Evolutionary conservation across 768 basidiomycete genomes (phyloP).

Genomic region (Suillus cothurnatus): DNA sequence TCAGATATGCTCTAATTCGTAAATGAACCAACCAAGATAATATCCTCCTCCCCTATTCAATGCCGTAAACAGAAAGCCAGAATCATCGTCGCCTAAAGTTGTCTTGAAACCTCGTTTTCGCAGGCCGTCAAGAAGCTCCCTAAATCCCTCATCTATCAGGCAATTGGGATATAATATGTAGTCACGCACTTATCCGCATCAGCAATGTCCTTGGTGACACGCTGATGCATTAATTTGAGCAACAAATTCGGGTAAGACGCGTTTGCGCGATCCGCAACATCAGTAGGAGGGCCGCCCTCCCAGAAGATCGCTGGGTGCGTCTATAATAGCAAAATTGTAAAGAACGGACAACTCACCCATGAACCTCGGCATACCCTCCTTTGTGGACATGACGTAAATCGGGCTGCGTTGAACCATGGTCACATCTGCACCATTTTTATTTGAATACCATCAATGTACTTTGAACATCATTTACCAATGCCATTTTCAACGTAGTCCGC

Average conservation of each 20-base stretch:
- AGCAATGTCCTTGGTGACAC: slow-evolving; percentile 46
- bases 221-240: slow-evolving; percentile 34
- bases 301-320: slow-evolving; percentile 32
- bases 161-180: background rate
- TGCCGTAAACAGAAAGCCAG: slow-evolving; percentile 52
- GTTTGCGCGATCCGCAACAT: slow-evolving; percentile 56
- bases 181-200: slow-evolving; percentile 53
- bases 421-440: slow-evolving; percentile 32
- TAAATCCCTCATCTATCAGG: slow-evolving; percentile 19
- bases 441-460: background rate
- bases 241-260: slow-evolving; percentile 46
- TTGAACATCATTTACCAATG: slow-evolving; percentile 37
- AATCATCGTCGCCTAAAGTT: slow-evolving; percentile 50
- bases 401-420: slow-evolving; percentile 54
- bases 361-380: slow-evolving; percentile 38
- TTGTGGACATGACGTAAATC: slow-evolving; percentile 53
- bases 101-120: slow-evolving; percentile 58
- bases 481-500: slow-evolving; percentile 47
- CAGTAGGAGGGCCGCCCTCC: slow-evolving; percentile 48
- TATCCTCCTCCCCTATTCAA: slow-evolving; percentile 60
- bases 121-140: slow-evolving; percentile 57
- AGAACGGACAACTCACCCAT: slow-evolving; percentile 17
- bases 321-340: slow-evolving; percentile 16
- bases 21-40: slow-evolving; percentile 53
- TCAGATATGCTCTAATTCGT: too few relatives aligned